Base-by-base conservation (phyloP, 306 rosid genomes). In the Vigna reflexopilosa region DNA sequence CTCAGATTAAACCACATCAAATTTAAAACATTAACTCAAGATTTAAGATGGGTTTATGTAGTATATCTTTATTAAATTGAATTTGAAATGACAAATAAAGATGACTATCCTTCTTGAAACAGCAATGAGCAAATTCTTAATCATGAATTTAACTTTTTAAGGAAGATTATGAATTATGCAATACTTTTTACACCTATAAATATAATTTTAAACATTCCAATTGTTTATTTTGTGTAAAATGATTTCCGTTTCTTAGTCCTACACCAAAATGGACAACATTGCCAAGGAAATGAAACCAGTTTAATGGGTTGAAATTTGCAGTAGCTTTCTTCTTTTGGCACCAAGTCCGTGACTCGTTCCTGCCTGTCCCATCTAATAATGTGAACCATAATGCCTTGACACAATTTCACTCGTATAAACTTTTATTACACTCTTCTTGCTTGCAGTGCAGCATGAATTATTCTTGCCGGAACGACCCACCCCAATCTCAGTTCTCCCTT, bases 1-100 rank as follows among this genome's bases (percentile, higher is more conserved):
- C 44, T 69, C 10, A 2, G 2, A 59, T 61, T 61, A 61, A 61
- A 30, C 13, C 19, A 69, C 36, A 68, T 7, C 26, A 44, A 32
- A 67, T 67, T 67, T 48, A 4, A 73, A 57, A 74, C 34, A 10
- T 57, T 20, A 2, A 67, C 56, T 32, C 76, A 56, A 66, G 44
- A 58, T 36, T n/a, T 30, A n/a, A 51, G 13, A 49, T 51, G 74
- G 48, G 42, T 9, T 42, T 42, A 54, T n/a, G 36, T 55, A 55
- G 44, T 7, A 15, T 52, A 51, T 66, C 30, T 52, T 67, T 54
- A 45, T 42, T 52, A 13, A 34, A 73, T 40, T 52, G 44, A 34
- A 73, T 40, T 57, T 32, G 64, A 76, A 76, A 64, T 64, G 28
- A 64, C 8, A 0, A 34, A 42, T 11, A 13, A 14, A 62, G 20